Percentiles rank a stretch among this genome's conserved stretches.
Conservation (phyloP, 2,329 filamentous ascomycete genomes). For the Trichoderma hamatum region DNA sequence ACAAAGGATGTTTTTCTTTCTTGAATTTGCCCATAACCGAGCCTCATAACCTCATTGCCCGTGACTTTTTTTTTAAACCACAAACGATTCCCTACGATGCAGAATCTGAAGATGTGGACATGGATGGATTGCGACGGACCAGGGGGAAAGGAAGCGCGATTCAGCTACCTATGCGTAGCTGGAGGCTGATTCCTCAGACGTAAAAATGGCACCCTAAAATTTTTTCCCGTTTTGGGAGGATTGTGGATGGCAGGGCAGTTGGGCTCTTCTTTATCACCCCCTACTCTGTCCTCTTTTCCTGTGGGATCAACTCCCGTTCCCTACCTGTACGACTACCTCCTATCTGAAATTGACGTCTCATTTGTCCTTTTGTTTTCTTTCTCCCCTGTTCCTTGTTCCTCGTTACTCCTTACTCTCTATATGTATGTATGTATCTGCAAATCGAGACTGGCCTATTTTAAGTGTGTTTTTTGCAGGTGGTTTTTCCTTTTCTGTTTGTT, state of each 20-base stretch:
- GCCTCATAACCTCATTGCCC: neutral
- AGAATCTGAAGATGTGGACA: neutral
- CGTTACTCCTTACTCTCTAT: neutral
- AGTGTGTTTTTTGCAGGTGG: neutral
- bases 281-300: neutral
- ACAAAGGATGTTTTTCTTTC: neutral
- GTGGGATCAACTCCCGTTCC: neutral
- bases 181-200: neutral
- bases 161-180: neutral
- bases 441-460: slow-evolving; percentile 20
- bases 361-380: neutral
- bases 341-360: neutral
- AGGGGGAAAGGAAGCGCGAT: neutral
- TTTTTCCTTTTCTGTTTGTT: neutral
- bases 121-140: neutral
- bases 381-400: neutral
- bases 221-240: neutral
- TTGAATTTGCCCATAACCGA: neutral
- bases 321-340: slow-evolving; percentile 16
- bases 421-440: slow-evolving; percentile 21
- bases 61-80: neutral
- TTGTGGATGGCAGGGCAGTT: neutral
- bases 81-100: neutral
- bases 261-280: neutral
- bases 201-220: neutral